These are phyloP conservation scores for Exophiala sp. DNA, from an alignment of 2,329 filamentous ascomycete genomes.

Conservation along the genomic window DNA sequence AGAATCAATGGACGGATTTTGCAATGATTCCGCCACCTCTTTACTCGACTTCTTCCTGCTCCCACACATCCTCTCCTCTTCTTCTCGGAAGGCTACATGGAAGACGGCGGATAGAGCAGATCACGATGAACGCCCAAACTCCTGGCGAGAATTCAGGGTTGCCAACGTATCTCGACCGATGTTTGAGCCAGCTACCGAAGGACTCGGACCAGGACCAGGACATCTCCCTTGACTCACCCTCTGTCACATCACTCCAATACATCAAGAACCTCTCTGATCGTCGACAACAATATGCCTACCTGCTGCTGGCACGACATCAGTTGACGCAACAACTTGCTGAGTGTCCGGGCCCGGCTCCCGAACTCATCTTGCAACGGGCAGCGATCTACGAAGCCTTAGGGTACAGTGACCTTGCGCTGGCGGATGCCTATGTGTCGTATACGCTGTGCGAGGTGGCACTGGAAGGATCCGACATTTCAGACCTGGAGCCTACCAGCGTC, in stretches of 20 bases:
- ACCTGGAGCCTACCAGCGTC: constrained; percentile 55
- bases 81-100: background rate
- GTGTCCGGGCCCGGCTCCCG: constrained; percentile 15
- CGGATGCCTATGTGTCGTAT: constrained; percentile 86
- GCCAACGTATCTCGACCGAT: constrained; percentile 8
- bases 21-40: background rate
- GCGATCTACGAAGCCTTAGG: constrained; percentile 65
- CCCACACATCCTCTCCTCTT: background rate
- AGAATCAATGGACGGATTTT: background rate
- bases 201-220: background rate
- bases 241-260: constrained; percentile 4
- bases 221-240: background rate
- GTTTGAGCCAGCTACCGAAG: constrained; percentile 3
- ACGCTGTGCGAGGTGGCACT: constrained; percentile 60
- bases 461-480: constrained; percentile 70
- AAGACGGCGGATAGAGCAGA: background rate
- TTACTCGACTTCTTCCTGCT: background rate
- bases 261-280: constrained; percentile 7
- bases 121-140: background rate
- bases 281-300: constrained; percentile 7
- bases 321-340: constrained; percentile 13
- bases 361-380: constrained; percentile 49
- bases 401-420: constrained; percentile 83
- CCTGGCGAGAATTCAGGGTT: background rate
- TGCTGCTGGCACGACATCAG: constrained; percentile 21